Evolutionary conservation across 805 yeast genomes (phyloP).

Genomic region (Maudiozyma barnettii): DNA sequence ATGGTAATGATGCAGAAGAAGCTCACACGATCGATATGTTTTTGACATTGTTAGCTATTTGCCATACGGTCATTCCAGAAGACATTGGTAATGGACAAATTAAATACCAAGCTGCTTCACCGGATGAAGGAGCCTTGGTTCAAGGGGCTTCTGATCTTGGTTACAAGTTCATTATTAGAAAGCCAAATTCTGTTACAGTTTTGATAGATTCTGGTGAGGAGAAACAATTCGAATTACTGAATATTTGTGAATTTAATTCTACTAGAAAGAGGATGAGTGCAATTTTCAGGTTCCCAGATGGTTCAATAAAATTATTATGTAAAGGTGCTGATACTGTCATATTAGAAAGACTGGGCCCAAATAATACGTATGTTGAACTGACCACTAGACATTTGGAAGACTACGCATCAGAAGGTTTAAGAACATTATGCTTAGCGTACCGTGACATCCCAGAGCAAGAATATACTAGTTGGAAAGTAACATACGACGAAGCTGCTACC

Average conservation of each 20-base stretch:
- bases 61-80: slow-evolving; percentile 98
- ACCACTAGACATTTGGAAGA: slow-evolving; percentile 87
- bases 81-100: slow-evolving; percentile 50
- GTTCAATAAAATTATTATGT: slow-evolving; percentile 75
- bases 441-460: slow-evolving; percentile 73
- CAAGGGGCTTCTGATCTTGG: slow-evolving; percentile 92
- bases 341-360: slow-evolving; percentile 64
- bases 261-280: slow-evolving; percentile 98
- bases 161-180: slow-evolving; percentile 72
- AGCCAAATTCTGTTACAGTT: slow-evolving; percentile 72
- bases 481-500: slow-evolving; percentile 73
- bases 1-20: slow-evolving; percentile 35
- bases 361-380: slow-evolving; percentile 71
- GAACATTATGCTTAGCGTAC: slow-evolving; percentile 88
- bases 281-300: slow-evolving; percentile 89
- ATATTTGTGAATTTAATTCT: slow-evolving; percentile 93
- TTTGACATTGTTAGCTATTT: slow-evolving; percentile 73
- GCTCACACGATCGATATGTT: slow-evolving; percentile 57
- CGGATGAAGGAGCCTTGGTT: slow-evolving; percentile 97
- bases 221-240: slow-evolving; percentile 64
- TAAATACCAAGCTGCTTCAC: slow-evolving; percentile 97
- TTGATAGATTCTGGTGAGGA: slow-evolving; percentile 42
- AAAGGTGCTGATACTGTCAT: slow-evolving; percentile 98
- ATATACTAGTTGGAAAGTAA: slow-evolving; percentile 56
- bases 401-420: slow-evolving; percentile 90